phyloP scores from a whole-genome alignment of 2,329 filamentous ascomycete genomes.

The Arthrobotrys iridis region DNA sequence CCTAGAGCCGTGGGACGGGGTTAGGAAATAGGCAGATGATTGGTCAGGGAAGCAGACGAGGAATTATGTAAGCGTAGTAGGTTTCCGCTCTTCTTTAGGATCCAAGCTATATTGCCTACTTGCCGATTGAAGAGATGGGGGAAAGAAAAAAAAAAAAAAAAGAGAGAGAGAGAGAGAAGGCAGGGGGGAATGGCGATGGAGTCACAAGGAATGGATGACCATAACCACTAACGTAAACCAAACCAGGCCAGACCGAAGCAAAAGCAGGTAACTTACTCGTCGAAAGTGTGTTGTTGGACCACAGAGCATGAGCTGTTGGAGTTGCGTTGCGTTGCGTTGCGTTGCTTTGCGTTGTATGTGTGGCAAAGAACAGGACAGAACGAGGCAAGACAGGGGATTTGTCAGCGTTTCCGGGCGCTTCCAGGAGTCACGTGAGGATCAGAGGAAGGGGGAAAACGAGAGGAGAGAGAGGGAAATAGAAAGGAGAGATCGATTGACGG shows the following conservation, averaged over 20 bases:
- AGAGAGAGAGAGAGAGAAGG: background rate
- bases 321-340: conserved; percentile 26
- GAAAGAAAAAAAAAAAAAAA: background rate
- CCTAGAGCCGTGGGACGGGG: conserved; percentile 31
- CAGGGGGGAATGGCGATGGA: background rate
- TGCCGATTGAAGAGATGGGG: background rate
- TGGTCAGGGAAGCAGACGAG: background rate
- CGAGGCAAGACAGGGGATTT: conserved; percentile 31
- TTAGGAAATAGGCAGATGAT: conserved; percentile 42
- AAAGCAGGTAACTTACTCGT: conserved; percentile 4
- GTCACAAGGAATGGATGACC: conserved; percentile 26
- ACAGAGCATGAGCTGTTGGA: conserved; percentile 25
- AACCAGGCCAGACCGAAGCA: background rate
- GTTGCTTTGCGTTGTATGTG: conserved; percentile 46
- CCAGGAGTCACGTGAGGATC: conserved; percentile 26
- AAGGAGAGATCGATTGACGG: too few relatives aligned
- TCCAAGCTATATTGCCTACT: background rate
- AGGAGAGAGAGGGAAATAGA: background rate
- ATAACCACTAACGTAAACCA: background rate
- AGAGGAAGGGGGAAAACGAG: conserved; percentile 1
- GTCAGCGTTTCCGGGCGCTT: conserved; percentile 51
- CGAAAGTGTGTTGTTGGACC: background rate
- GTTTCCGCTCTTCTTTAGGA: background rate
- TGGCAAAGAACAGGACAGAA: conserved; percentile 43
- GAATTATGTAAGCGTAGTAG: conserved; percentile 3